Conservation (phyloP, 148 eudicot genomes). For the Silene uniflora region DNA sequence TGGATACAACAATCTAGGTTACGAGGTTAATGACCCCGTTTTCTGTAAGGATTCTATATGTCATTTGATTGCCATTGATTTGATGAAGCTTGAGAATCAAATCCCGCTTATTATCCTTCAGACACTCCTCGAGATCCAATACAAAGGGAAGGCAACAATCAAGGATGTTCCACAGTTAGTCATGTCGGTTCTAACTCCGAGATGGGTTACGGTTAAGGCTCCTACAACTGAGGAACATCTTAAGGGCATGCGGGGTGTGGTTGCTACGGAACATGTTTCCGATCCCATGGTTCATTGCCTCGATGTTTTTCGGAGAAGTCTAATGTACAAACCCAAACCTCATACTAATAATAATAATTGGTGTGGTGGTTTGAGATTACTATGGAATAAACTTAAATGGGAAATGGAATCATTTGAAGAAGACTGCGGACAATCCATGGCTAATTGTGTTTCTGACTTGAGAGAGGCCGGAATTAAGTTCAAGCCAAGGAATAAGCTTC, state of each 20-base stretch:
- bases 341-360: background rate
- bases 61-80: conserved; percentile 6
- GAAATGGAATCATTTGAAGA: background rate
- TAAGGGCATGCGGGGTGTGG: background rate
- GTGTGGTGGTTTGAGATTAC: background rate
- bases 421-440: background rate
- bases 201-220: background rate
- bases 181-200: conserved; percentile 2
- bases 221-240: background rate
- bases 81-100: conserved; percentile 14
- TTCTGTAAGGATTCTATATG: conserved; percentile 1
- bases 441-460: background rate
- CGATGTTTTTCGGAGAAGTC: background rate
- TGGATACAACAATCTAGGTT: background rate
- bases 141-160: too few relatives aligned
- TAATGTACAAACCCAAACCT: background rate
- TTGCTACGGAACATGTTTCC: background rate
- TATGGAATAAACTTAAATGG: background rate
- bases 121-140: background rate
- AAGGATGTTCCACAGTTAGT: background rate
- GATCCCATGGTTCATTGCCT: conserved; percentile 9
- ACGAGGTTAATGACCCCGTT: background rate
- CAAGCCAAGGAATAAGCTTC: background rate
- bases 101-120: background rate
- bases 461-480: background rate